Base-by-base conservation (phyloP, 176 grass and related monocot genomes). In the Pontederia paniculata region DNA sequence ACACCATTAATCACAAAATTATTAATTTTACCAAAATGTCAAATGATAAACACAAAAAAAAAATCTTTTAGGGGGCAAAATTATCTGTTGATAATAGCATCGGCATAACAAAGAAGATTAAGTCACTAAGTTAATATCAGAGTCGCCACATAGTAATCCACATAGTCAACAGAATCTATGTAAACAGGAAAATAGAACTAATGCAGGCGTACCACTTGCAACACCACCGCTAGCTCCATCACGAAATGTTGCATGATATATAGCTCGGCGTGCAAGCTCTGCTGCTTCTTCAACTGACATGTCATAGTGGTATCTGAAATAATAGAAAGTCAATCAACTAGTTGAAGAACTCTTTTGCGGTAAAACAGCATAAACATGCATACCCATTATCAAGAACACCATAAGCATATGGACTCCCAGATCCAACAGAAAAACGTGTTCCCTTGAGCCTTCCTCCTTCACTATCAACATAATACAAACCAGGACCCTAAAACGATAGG, bases 391-490 rank as follows among this genome's bases (percentile, higher is more conserved):
- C 93, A 43, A 97, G 67, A 57, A 97, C 57, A 77, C 74, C 86
- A 53, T 97, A 97, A 70, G 93, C 93, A 70, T 97, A 97, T 12
- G 82, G 86, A 28, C 86, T 90, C 70, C 93, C 93, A 42, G 93
- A 97, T 8, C 93, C 93, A 41, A 98, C 93, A 65, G 93, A 98
- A 64, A 98, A 98, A 11, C 80, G 75, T 67, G 48, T 81, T 44
- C 93, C 93, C 71, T 79, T 70, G 2, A 90, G 83, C 65, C 93
- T 88, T 25, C 82, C 93, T 55, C 93, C 93, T 80, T 97, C 93
- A 12, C 85, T 97, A 45, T 97, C 93, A 75, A 97, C 93, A 74
- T 97, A 97, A 55, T 90, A 97, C 52, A 97, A 79, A 8, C 93
- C 93, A 53, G 93, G 93, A 15, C 86, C 93, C 93, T 97, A 63